Base-by-base conservation (phyloP, 257 asterid genomes). In the Primulina tabacum region DNA sequence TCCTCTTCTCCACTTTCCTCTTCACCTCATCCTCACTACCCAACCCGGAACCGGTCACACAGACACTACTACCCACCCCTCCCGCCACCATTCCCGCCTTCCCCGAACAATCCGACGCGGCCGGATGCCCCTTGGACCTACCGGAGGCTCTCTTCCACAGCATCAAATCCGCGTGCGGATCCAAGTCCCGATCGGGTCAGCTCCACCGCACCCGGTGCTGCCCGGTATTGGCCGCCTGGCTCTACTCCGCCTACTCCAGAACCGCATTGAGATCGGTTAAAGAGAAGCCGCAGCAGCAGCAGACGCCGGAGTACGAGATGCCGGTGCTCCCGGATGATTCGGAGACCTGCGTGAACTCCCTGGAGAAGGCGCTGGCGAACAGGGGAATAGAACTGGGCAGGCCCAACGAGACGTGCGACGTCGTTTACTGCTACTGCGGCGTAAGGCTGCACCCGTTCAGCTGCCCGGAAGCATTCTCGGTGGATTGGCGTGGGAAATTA, bases 71-170 rank as follows among this genome's bases (percentile, higher is more conserved):
- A 57, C 90, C 81, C 63, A 30, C 92, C 52, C 82, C 91, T 0
- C 82, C 89, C n/a, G 82, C 92, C 65, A 92, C 97, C 57, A 92
- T 92, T 71, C 95, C 97, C 34, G 98, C 98, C 62, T 92, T 92
- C 83, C 97, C 92, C n/a, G 96, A 88, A 74, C 96, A 92, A 77
- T 87, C 95, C 62, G 84, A 75, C 63, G 72, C 77, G 77, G 78
- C 87, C 62, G 82, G 70, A 40, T 92, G 97, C 79, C 94, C 92
- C 16, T 77, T 92, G 75, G 87, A 92, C 83, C 95, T 92, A 55
- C 83, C 97, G 2, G 87, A 86, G 2, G 85, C 79, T n/a, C 89
- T 92, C 78, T 90, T 83, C 84, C 82, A 67, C 37, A 87, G 77
- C 77, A 67, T 92, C 24, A 85, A 86, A 72, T 81, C 91, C 7